phyloP scores from a whole-genome alignment of 345 rosid genomes.

The Excoecaria agallocha region DNA sequence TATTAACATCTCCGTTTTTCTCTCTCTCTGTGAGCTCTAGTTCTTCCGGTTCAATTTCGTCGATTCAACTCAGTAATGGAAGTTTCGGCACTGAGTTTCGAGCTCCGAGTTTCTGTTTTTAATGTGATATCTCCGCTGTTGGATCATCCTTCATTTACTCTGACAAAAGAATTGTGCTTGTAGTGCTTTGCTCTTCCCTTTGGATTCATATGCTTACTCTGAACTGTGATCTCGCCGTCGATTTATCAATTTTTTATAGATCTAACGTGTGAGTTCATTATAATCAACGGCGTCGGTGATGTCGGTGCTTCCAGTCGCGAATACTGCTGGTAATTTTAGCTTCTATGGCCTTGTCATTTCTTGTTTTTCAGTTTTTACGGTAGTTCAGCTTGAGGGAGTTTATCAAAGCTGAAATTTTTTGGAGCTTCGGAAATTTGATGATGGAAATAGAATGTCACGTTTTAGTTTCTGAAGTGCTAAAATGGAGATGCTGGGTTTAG shows the following conservation, averaged over 20 bases:
- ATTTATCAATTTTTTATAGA: constrained; percentile 40
- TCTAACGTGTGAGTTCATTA: constrained; percentile 34
- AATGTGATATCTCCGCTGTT: constrained; percentile 27
- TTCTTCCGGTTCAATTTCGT: constrained; percentile 18
- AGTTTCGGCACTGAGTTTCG: constrained; percentile 28
- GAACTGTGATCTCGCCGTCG: constrained; percentile 40
- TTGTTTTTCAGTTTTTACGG: background rate
- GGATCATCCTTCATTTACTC: constrained; percentile 41
- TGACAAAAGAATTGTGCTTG: constrained; percentile 22
- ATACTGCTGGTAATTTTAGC: constrained; percentile 34
- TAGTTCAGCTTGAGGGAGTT: background rate
- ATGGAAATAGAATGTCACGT: background rate
- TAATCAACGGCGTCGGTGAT: constrained; percentile 50
- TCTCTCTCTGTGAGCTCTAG: background rate
- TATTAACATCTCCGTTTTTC: background rate
- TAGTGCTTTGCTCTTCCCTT: constrained; percentile 30
- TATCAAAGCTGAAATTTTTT: background rate
- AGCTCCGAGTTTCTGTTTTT: constrained; percentile 36
- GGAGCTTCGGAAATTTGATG: background rate
- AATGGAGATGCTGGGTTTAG: constrained; percentile 2
- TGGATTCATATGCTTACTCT: constrained; percentile 21
- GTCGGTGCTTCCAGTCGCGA: constrained; percentile 46
- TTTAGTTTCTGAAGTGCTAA: background rate
- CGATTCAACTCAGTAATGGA: constrained; percentile 42
- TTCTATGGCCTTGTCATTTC: background rate